phyloP scores from a whole-genome alignment of 371 early-diverging fungal genomes.

The Mortierella sp. region DNA sequence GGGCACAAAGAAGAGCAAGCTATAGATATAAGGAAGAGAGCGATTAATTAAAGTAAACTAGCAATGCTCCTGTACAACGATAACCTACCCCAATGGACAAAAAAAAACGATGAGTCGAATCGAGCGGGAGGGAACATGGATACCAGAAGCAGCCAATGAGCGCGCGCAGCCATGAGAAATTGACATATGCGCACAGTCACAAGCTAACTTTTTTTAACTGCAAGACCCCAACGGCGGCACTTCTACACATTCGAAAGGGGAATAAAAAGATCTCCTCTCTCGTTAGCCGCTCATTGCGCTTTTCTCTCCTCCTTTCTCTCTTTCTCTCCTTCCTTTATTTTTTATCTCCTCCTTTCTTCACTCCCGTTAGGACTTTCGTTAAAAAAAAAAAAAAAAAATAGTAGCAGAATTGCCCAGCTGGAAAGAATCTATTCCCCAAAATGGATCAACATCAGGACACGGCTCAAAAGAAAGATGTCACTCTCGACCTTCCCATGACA shows the following conservation, averaged over 20 bases:
- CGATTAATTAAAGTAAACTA: not conserved
- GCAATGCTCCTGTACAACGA: not conserved
- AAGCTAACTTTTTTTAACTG: not conserved
- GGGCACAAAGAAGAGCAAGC: constrained; percentile 57
- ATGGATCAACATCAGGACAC: constrained; percentile 32
- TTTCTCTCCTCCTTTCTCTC: constrained; percentile 2
- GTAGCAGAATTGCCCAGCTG: not conserved
- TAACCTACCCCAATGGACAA: not conserved
- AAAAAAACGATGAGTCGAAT: not conserved
- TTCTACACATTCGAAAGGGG: not conserved
- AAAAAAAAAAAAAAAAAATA: not conserved
- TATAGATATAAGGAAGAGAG: constrained; percentile 1
- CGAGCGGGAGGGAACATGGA: not conserved
- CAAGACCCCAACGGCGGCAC: too few relatives aligned
- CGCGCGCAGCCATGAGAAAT: constrained; percentile 12
- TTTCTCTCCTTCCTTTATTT: not conserved
- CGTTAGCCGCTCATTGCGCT: not conserved
- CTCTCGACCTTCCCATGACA: constrained; percentile 38
- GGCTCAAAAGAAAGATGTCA: constrained; percentile 4
- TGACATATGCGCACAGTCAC: not conserved
- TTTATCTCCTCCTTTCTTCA: not conserved
- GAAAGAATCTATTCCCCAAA: not conserved
- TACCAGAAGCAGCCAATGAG: not conserved
- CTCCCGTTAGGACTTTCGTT: not conserved
- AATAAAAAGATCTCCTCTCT: not conserved